Percentiles rank a stretch among this genome's conserved stretches.
phyloP scores from a whole-genome alignment of 257 asterid genomes.

The Marsdenia floribunda region DNA sequence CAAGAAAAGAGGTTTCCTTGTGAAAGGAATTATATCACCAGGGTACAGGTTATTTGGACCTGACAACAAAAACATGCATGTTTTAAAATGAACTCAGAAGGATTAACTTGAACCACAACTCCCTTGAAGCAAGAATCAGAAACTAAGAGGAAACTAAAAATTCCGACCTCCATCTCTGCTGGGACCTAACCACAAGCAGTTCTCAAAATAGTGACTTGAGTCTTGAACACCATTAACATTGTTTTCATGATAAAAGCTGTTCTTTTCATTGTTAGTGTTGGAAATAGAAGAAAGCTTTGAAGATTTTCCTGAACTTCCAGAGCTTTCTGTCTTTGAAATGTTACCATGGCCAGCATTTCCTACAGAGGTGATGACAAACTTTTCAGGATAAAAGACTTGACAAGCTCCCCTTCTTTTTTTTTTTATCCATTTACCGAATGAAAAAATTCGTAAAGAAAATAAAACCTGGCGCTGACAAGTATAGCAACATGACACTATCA shows the following conservation, averaged over 20 bases:
- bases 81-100: neutral
- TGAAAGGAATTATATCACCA: constrained; percentile 89
- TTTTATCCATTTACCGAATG: constrained; percentile 8
- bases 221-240: constrained; percentile 40
- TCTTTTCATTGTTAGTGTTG: constrained; percentile 39
- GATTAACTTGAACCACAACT: neutral
- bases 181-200: constrained; percentile 68
- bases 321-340: constrained; percentile 42
- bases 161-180: constrained; percentile 69
- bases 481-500: constrained; percentile 74
- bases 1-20: constrained; percentile 84
- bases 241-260: constrained; percentile 42
- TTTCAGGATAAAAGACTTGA: constrained; percentile 6
- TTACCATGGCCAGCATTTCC: constrained; percentile 47
- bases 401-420: neutral
- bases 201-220: constrained; percentile 49
- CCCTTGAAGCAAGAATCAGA: constrained; percentile 6
- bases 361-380: constrained; percentile 23
- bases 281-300: constrained; percentile 33
- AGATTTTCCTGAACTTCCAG: constrained; percentile 47
- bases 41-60: constrained; percentile 83
- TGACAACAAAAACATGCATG: constrained; percentile 28
- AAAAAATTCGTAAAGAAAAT: constrained; percentile 18
- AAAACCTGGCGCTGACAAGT: constrained; percentile 78
- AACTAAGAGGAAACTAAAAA: neutral